A percentile compares a stretch with the other conserved stretches of the same genome.
These are phyloP conservation scores for Cinnamomum micranthum DNA, from an alignment of 164 flowering plant genomes.

Conservation along the genomic window DNA sequence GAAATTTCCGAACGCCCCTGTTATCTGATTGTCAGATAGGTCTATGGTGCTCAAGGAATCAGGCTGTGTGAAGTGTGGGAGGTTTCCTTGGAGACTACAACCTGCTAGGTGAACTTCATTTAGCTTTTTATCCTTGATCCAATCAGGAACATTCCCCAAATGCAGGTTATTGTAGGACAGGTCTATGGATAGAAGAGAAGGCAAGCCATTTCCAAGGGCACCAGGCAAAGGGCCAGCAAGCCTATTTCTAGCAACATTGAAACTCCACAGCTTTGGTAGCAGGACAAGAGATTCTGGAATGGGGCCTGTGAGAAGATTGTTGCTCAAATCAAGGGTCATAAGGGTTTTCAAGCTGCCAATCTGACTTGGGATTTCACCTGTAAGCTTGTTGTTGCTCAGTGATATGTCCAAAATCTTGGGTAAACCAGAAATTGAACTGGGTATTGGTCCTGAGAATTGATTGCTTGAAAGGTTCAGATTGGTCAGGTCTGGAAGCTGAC, in stretches of 20 bases:
- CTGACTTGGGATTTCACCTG: constrained; percentile 64
- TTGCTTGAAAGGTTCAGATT: constrained; percentile 67
- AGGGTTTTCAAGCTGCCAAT: constrained; percentile 60
- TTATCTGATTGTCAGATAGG: constrained; percentile 64
- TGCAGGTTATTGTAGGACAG: constrained; percentile 72
- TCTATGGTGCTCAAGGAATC: constrained; percentile 62
- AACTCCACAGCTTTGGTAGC: constrained; percentile 62
- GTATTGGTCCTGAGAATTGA: constrained; percentile 61
- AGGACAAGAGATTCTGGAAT: constrained; percentile 65
- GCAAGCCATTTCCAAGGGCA: constrained; percentile 45
- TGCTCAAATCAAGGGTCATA: constrained; percentile 49
- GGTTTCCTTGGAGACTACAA: constrained; percentile 59
- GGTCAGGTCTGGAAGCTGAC: constrained; percentile 54
- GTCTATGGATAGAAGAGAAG: constrained; percentile 69
- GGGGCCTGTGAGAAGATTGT: constrained; percentile 56
- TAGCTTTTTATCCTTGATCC: constrained; percentile 65
- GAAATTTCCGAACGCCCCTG: constrained; percentile 42
- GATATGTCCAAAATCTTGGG: constrained; percentile 46
- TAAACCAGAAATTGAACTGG: constrained; percentile 49
- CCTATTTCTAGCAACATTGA: constrained; percentile 71
- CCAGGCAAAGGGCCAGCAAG: constrained; percentile 58
- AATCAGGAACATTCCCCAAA: constrained; percentile 62
- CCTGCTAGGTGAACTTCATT: constrained; percentile 73
- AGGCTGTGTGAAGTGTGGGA: constrained; percentile 61
- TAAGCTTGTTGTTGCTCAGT: constrained; percentile 55